Conservation (phyloP, 2,329 filamentous ascomycete species). For the Monosporascus sp. region DNA sequence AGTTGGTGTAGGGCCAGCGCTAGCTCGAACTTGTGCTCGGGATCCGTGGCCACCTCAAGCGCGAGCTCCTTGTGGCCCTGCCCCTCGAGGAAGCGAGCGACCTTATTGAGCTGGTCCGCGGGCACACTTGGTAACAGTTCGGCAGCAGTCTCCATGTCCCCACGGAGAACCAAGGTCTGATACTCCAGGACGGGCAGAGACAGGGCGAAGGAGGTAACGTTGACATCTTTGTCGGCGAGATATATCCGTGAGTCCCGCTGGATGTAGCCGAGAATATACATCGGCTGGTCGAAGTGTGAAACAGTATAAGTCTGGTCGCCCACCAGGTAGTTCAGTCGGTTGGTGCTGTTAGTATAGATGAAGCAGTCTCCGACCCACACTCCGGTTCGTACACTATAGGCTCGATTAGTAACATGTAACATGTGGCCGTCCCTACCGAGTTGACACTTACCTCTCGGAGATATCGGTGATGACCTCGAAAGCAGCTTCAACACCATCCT, state of each 20-base stretch:
- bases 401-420: constrained; percentile 19
- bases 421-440: no score
- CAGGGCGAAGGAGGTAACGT: constrained; percentile 82
- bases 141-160: constrained; percentile 85
- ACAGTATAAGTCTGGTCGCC: constrained; percentile 98
- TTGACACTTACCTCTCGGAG: constrained; percentile 65
- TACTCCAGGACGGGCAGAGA: constrained; percentile 94
- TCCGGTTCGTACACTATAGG: constrained; percentile 73
- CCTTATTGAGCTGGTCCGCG: constrained; percentile 94
- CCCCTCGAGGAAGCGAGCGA: constrained; percentile 93
- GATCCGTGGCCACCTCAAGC: constrained; percentile 87
- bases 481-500: constrained; percentile 89
- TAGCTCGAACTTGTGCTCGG: constrained; percentile 95
- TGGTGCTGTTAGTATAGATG: constrained; percentile 96
- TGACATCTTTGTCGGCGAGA: constrained; percentile 91
- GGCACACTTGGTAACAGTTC: constrained; percentile 82
- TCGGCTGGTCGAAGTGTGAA: constrained; percentile 90
- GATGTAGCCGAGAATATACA: constrained; percentile 94
- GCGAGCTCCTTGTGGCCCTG: constrained; percentile 96
- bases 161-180: constrained; percentile 90
- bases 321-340: constrained; percentile 95
- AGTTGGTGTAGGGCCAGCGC: constrained; percentile 79
- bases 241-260: constrained; percentile 94
- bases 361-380: constrained; percentile 99
- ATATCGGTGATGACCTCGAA: constrained; percentile 97